These are phyloP conservation scores for Ogataea parapolymorpha DNA, from an alignment of 805 yeast species.

Conservation along the genomic window DNA sequence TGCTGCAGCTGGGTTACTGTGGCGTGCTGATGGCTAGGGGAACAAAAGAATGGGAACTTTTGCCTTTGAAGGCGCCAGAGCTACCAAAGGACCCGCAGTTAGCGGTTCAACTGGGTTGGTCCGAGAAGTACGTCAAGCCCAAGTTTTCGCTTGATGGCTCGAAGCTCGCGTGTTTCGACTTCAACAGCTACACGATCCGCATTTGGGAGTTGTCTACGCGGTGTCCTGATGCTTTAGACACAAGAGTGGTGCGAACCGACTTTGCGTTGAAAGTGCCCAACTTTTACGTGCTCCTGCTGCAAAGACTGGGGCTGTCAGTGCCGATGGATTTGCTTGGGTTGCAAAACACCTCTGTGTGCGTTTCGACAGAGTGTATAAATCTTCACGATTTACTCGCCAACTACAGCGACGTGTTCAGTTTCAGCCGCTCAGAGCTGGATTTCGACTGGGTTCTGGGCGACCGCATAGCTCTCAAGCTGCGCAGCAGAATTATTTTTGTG, in stretches of 20 bases:
- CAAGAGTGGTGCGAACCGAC: conserved; percentile 15
- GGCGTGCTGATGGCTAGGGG: conserved; percentile 16
- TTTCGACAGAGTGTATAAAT: conserved; percentile 2
- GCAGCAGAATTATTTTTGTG: conserved; percentile 24
- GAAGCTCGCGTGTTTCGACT: conserved; percentile 21
- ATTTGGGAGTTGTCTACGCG: conserved; percentile 20
- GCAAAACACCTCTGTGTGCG: conserved; percentile 3
- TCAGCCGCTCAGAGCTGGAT: conserved; percentile 18
- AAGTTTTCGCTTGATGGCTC: conserved; percentile 18
- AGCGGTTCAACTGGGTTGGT: background rate
- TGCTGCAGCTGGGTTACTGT: conserved; percentile 19
- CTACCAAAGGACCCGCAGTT: background rate
- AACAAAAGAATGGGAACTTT: conserved; percentile 16
- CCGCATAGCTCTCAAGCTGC: conserved; percentile 20
- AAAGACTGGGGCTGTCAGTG: conserved; percentile 6
- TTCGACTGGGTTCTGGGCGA: conserved; percentile 25
- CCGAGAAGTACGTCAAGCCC: conserved; percentile 12
- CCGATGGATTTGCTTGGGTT: conserved; percentile 4
- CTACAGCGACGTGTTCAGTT: conserved; percentile 21
- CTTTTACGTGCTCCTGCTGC: conserved; percentile 25
- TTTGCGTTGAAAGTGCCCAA: conserved; percentile 29
- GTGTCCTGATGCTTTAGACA: conserved; percentile 11
- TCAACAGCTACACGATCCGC: conserved; percentile 16
- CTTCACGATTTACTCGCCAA: conserved; percentile 26
- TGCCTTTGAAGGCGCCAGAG: conserved; percentile 13